Base-by-base conservation (phyloP, 1,284 basidiomycete genomes). In the Moesziomyces sp. region DNA sequence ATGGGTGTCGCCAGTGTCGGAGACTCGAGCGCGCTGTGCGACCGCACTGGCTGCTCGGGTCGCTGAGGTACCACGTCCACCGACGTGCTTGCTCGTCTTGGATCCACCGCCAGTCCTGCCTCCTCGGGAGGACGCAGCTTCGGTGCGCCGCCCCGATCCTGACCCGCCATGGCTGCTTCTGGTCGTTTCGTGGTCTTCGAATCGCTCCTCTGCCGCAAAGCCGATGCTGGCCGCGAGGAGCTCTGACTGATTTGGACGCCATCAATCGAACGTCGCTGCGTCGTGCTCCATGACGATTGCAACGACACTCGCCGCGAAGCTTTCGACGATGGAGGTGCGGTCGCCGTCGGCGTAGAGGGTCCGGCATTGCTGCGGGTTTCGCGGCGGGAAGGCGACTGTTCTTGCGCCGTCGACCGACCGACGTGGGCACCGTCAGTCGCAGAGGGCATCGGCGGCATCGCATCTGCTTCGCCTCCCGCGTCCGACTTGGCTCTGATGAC, bases 391-490 rank as follows among this genome's bases (percentile, higher is more conserved):
- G 6, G 50, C 46, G 8, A 56, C 38, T 16, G 18, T 26, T n/a
- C 14, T 23, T 56, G 42, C 16, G 26, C 18, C 3, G 48, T 13
- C 5, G 47, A 28, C 1, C 14, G 9, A 0, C 30, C 30, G 6
- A 21, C 21, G 18, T 49, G 44, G 3, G 18, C 45, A 11, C 23
- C 44, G 1, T 62, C 59, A 0, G 53, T n/a, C 13, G 35, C 42
- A n/a, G 34, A 30, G 0, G 66, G 66, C 55, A 68, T 38, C 11
- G 66, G 59, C n/a, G 59, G 64, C n/a, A 51, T 48, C 1, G 14
- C 49, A 11, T 47, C 52, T 9, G 38, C 19, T 5, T 40, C 24
- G 38, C 23, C 14, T 30, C 34, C 26, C 21, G n/a, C 18, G 24
- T 57, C 52, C 19, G 23, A 26, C 13, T 56, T 52, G 38, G 34